Evolutionary conservation across 2,329 filamentous ascomycete species (phyloP).

Genomic region (Dactylellina drechsleri): DNA sequence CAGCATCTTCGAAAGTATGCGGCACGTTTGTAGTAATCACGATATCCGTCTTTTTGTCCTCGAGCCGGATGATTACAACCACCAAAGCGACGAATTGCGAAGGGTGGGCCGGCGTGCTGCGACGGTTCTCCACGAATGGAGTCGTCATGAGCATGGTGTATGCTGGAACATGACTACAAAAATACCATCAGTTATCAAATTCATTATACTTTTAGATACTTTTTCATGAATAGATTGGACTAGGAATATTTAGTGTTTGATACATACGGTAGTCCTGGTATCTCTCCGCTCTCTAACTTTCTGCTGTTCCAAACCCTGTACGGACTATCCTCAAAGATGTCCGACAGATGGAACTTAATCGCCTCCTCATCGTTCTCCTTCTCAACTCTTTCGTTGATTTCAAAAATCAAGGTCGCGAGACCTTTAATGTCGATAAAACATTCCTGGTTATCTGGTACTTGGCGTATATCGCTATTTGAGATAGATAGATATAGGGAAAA

Average conservation of each 20-base stretch:
- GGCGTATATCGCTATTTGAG: slow-evolving; percentile 55
- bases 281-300: slow-evolving; percentile 32
- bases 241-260: background rate
- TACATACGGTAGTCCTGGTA: slow-evolving; percentile 45
- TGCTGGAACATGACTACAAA: slow-evolving; percentile 26
- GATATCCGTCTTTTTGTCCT: slow-evolving; percentile 57
- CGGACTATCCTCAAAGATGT: slow-evolving; percentile 56
- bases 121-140: slow-evolving; percentile 47
- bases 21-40: slow-evolving; percentile 58
- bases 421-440: slow-evolving; percentile 56
- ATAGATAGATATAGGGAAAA: slow-evolving; percentile 9
- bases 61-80: slow-evolving; percentile 55
- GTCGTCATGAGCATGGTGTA: slow-evolving; percentile 47
- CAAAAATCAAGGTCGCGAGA: slow-evolving; percentile 56
- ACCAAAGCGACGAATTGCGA: slow-evolving; percentile 55
- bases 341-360: slow-evolving; percentile 57
- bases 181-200: background rate
- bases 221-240: background rate
- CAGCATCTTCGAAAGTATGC: slow-evolving; percentile 47
- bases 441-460: slow-evolving; percentile 58
- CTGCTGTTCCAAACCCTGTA: slow-evolving; percentile 52
- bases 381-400: slow-evolving; percentile 56
- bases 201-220: background rate
- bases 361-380: slow-evolving; percentile 55
- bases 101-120: slow-evolving; percentile 25